phyloP scores from a whole-genome alignment of 1,139 yeast species.

The Yamadazyma atlantica region DNA sequence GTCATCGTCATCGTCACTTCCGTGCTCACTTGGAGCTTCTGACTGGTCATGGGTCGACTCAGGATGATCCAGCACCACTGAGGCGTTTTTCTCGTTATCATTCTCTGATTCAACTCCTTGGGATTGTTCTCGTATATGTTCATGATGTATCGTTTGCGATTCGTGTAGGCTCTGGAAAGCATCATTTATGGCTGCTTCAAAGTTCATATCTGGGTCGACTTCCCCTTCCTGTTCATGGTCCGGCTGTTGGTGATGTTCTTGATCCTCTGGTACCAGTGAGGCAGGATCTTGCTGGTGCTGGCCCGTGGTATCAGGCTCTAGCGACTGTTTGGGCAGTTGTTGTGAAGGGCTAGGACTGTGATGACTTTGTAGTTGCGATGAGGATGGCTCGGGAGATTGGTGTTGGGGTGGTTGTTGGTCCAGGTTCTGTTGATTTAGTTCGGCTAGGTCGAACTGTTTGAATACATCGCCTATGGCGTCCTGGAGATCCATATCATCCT shows the following conservation, averaged over 20 bases:
- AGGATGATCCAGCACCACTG: conserved; percentile 2
- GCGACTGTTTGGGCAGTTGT: neutral
- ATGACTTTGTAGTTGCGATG: neutral
- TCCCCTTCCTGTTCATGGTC: conserved; percentile 14
- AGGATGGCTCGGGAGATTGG: neutral
- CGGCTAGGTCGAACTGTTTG: conserved; percentile 23
- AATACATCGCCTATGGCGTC: conserved; percentile 42
- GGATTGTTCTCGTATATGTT: neutral
- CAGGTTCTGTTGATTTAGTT: neutral
- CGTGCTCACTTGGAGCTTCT: conserved; percentile 2
- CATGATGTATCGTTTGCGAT: conserved; percentile 4
- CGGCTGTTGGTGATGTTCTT: conserved; percentile 3
- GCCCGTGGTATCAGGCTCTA: too few species aligned
- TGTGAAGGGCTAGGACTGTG: neutral
- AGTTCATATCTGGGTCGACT: conserved; percentile 19
- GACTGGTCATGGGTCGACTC: conserved; percentile 2
- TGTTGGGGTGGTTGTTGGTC: neutral
- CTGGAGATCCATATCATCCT: conserved; percentile 26
- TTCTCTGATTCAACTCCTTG: conserved; percentile 1
- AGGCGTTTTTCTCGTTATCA: neutral
- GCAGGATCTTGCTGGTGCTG: too few species aligned
- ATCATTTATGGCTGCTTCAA: conserved; percentile 29
- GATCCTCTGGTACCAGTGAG: too few species aligned
- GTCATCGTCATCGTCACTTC: conserved; percentile 18
- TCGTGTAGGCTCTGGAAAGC: conserved; percentile 22